Percentiles rank a stretch among this genome's conserved stretches.
These are phyloP conservation scores for Royoungia palumana DNA, from an alignment of 768 basidiomycete species.

Conservation along the genomic window DNA sequence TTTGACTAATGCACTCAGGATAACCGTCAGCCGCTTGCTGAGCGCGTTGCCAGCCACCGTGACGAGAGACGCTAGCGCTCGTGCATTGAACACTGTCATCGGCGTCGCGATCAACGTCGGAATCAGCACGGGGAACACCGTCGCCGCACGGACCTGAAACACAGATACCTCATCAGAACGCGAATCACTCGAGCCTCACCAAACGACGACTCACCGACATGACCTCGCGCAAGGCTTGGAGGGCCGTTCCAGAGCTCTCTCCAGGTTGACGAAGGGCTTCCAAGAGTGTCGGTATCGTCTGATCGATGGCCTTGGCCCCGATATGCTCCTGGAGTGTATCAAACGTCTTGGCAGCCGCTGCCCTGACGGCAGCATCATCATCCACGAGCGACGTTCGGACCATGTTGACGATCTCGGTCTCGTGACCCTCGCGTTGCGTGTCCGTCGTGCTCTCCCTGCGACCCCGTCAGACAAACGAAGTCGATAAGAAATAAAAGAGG, in stretches of 20 bases:
- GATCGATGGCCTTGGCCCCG: slow-evolving; percentile 89
- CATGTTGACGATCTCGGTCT: slow-evolving; percentile 83
- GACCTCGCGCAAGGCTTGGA: slow-evolving; percentile 90
- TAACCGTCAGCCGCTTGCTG: slow-evolving; percentile 75
- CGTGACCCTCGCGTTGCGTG: slow-evolving; percentile 79
- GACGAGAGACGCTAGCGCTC: slow-evolving; percentile 85
- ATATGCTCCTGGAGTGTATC: slow-evolving; percentile 91
- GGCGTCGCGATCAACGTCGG: slow-evolving; percentile 88
- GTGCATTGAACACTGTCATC: slow-evolving; percentile 93
- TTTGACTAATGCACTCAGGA: slow-evolving; percentile 76
- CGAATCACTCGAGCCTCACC: no score
- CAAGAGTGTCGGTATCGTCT: slow-evolving; percentile 92
- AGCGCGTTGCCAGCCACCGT: slow-evolving; percentile 78
- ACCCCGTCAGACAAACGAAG: slow-evolving; percentile 10
- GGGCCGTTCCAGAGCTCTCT: slow-evolving; percentile 89
- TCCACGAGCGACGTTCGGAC: slow-evolving; percentile 87
- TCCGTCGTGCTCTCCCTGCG: slow-evolving; percentile 80
- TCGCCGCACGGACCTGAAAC: slow-evolving; percentile 80
- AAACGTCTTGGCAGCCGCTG: slow-evolving; percentile 86
- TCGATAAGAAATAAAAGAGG: not conserved
- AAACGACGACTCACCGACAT: slow-evolving; percentile 64
- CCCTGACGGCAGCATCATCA: slow-evolving; percentile 77
- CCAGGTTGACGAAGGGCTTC: slow-evolving; percentile 94
- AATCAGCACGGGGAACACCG: slow-evolving; percentile 96
- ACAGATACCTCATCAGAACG: not conserved